These are phyloP conservation scores for Phlyctochytrium arcticum DNA, from an alignment of 192 early-diverging fungal species.

Conservation along the genomic window DNA sequence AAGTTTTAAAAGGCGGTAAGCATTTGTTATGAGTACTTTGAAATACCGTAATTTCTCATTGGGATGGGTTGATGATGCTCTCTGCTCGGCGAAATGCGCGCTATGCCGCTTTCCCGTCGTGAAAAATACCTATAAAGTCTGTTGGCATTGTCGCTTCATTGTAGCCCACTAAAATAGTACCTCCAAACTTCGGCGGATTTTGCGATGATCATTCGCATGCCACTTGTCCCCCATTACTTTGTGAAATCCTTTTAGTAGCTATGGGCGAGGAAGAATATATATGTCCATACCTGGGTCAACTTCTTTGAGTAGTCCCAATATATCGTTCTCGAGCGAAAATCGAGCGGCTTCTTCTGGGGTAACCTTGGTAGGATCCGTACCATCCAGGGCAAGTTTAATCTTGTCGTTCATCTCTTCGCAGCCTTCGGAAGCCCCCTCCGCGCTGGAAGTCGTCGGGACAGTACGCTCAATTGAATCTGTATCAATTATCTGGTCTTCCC, in stretches of 20 bases:
- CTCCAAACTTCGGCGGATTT: constrained; percentile 80
- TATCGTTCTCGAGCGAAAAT: constrained; percentile 24
- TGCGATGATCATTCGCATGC: constrained; percentile 85
- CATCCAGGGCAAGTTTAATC: constrained; percentile 3
- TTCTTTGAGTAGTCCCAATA: constrained; percentile 64
- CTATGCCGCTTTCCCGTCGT: constrained; percentile 72
- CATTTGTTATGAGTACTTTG: neutral
- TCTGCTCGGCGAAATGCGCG: constrained; percentile 66
- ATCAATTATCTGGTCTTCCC: constrained; percentile 62
- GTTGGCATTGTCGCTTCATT: too few species aligned
- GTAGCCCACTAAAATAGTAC: too few species aligned
- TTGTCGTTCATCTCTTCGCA: too few species aligned
- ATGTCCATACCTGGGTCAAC: constrained; percentile 82
- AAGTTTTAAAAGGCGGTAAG: neutral
- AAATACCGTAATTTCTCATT: neutral
- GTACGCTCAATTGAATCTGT: too few species aligned
- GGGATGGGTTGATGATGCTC: constrained; percentile 11
- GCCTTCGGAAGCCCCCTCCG: too few species aligned
- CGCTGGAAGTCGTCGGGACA: too few species aligned
- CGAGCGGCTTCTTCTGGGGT: neutral
- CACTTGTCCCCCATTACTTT: constrained; percentile 52
- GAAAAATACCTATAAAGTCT: constrained; percentile 50
- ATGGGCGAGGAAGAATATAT: neutral
- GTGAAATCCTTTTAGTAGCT: constrained; percentile 14
- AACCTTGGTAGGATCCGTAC: constrained; percentile 13